phyloP scores from a whole-genome alignment of 768 basidiomycete genomes.

The Tulasnella sp. region DNA sequence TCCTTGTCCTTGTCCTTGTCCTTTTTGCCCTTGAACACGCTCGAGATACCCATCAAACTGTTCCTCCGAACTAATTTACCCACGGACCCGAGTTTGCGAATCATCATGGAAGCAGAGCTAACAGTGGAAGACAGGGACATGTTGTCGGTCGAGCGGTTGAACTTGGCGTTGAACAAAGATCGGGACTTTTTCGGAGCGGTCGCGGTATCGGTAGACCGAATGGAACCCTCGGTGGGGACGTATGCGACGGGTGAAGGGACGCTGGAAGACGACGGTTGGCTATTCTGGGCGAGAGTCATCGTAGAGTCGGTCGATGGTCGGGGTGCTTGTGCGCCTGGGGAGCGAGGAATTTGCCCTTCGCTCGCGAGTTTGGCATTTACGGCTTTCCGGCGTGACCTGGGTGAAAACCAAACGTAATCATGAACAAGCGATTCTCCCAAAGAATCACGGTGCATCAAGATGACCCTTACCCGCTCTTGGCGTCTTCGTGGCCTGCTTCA shows the following conservation, averaged over 20 bases:
- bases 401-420: background rate
- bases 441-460: background rate
- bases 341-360: constrained; percentile 9
- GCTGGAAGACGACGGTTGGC: constrained; percentile 22
- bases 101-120: constrained; percentile 91
- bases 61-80: constrained; percentile 84
- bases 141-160: constrained; percentile 87
- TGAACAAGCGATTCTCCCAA: background rate
- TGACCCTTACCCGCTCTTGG: constrained; percentile 13
- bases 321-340: background rate
- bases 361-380: constrained; percentile 21
- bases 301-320: background rate
- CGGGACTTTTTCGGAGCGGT: constrained; percentile 52
- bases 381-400: constrained; percentile 21
- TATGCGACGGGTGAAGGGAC: constrained; percentile 27
- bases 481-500: constrained; percentile 37
- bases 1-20: constrained; percentile 43
- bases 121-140: constrained; percentile 93
- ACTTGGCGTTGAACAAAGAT: constrained; percentile 75
- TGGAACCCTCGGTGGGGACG: constrained; percentile 20
- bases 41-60: constrained; percentile 83
- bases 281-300: constrained; percentile 4
- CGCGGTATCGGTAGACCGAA: constrained; percentile 11
- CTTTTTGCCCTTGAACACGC: constrained; percentile 81
- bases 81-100: constrained; percentile 87